Percentiles rank a stretch among this genome's conserved stretches.
phyloP scores from a whole-genome alignment of 257 asterid species.

The Plectranthus barbatus region DNA sequence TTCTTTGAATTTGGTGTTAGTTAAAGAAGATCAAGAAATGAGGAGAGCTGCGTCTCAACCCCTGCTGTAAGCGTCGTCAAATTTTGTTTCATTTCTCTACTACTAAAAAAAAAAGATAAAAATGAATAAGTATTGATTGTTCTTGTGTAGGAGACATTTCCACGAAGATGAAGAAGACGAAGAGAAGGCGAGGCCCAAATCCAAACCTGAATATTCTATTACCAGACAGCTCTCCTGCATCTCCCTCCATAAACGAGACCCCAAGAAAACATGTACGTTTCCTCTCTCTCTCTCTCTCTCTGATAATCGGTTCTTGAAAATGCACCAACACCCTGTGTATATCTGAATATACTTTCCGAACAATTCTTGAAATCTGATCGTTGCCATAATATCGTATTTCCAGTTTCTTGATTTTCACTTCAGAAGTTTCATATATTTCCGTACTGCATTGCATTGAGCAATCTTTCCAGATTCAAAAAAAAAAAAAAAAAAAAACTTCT shows the following conservation, averaged over 20 bases:
- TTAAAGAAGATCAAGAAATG: constrained; percentile 22
- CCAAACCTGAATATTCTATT: constrained; percentile 18
- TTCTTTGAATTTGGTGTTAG: background rate
- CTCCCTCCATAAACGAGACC: constrained; percentile 25
- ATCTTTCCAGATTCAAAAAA: too few species aligned
- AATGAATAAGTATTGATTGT: background rate
- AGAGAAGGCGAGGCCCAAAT: constrained; percentile 2
- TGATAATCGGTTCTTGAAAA: background rate
- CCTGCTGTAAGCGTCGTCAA: constrained; percentile 27
- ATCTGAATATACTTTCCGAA: background rate
- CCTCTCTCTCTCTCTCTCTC: background rate
- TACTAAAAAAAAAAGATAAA: background rate
- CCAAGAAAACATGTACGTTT: constrained; percentile 36
- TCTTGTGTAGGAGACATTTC: constrained; percentile 35
- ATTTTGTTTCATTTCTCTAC: background rate
- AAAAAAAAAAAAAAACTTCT: too few species aligned
- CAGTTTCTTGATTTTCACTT: background rate
- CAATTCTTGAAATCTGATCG: background rate
- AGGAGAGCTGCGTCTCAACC: constrained; percentile 60
- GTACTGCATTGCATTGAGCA: too few species aligned
- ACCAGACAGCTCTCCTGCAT: constrained; percentile 35
- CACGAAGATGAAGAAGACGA: constrained; percentile 24
- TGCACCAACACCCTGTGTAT: background rate
- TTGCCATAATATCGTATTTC: background rate
- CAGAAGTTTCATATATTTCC: background rate